Percentiles rank a stretch among this genome's conserved stretches.
These are phyloP conservation scores for Diaporthe caulivora DNA, from an alignment of 2,329 filamentous ascomycete species.

Conservation along the genomic window DNA sequence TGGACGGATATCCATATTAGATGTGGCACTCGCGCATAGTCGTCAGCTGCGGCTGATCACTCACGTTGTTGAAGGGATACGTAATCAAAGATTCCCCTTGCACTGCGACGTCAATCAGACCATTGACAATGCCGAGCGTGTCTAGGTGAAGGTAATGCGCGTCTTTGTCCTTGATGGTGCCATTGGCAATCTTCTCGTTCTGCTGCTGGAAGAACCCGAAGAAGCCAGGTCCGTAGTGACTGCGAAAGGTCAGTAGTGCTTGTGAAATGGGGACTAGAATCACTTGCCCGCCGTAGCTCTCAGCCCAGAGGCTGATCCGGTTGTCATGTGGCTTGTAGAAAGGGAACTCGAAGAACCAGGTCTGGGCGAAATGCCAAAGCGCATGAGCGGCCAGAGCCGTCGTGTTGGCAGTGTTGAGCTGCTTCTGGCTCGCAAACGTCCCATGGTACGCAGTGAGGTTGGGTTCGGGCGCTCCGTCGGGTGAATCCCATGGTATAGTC, in stretches of 20 bases:
- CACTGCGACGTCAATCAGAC: slow-evolving; percentile 64
- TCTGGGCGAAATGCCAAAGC: slow-evolving; percentile 73
- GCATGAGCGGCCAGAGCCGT: slow-evolving; percentile 64
- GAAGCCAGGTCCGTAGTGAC: slow-evolving; percentile 54
- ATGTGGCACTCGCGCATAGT: no score
- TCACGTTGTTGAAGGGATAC: slow-evolving; percentile 68
- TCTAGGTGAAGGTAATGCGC: slow-evolving; percentile 52
- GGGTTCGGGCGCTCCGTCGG: slow-evolving; percentile 49
- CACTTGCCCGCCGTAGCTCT: slow-evolving; percentile 37
- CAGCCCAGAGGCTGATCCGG: slow-evolving; percentile 41
- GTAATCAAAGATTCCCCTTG: slow-evolving; percentile 61
- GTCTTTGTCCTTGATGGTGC: slow-evolving; percentile 32
- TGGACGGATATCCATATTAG: background rate
- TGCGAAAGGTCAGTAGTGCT: background rate
- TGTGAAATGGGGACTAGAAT: no score
- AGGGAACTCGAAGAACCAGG: slow-evolving; percentile 66
- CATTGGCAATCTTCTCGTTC: slow-evolving; percentile 53
- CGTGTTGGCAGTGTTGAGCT: slow-evolving; percentile 59
- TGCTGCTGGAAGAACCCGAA: slow-evolving; percentile 57
- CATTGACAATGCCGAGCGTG: slow-evolving; percentile 68
- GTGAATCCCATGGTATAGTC: slow-evolving; percentile 48
- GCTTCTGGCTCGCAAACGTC: slow-evolving; percentile 52
- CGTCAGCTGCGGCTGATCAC: background rate
- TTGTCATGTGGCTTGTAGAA: slow-evolving; percentile 60
- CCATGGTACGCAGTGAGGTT: slow-evolving; percentile 54